These are phyloP conservation scores for Inonotus hispidus DNA, from an alignment of 1,284 basidiomycete genomes.

Conservation along the genomic window DNA sequence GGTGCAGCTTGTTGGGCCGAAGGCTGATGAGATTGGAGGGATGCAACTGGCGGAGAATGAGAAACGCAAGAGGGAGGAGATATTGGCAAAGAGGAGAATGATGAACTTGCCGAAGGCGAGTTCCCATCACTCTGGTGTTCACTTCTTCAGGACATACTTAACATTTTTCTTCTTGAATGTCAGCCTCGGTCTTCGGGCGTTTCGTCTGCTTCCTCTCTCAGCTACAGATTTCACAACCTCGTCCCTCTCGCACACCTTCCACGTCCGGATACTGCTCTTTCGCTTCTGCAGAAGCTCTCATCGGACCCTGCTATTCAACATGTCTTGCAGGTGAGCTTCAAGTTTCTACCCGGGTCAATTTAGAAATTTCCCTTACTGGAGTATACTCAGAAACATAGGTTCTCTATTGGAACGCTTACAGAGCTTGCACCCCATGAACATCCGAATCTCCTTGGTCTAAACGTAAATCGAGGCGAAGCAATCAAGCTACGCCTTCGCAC, in stretches of 20 bases:
- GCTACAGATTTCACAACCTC: constrained; percentile 59
- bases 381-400: constrained; percentile 44
- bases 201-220: constrained; percentile 32
- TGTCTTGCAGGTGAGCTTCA: constrained; percentile 41
- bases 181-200: constrained; percentile 43
- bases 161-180: too few relatives aligned
- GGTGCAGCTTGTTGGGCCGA: constrained; percentile 64
- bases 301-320: constrained; percentile 65
- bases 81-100: constrained; percentile 51
- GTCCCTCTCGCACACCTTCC: constrained; percentile 60
- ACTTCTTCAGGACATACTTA: too few relatives aligned
- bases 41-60: constrained; percentile 54
- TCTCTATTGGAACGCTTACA: constrained; percentile 60
- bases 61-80: constrained; percentile 46
- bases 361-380: neutral
- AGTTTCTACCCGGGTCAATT: neutral
- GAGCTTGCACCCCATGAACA: constrained; percentile 74
- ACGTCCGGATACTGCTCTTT: constrained; percentile 48
- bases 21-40: constrained; percentile 47
- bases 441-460: constrained; percentile 65
- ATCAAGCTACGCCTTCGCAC: constrained; percentile 69
- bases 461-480: constrained; percentile 54
- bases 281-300: constrained; percentile 50
- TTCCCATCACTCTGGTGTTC: neutral
- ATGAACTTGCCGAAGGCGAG: constrained; percentile 56